Evolutionary conservation across 768 basidiomycete genomes (phyloP), one percentile per base, ranked within the genome.

Genomic region (Tylopilus balloui): DNA sequence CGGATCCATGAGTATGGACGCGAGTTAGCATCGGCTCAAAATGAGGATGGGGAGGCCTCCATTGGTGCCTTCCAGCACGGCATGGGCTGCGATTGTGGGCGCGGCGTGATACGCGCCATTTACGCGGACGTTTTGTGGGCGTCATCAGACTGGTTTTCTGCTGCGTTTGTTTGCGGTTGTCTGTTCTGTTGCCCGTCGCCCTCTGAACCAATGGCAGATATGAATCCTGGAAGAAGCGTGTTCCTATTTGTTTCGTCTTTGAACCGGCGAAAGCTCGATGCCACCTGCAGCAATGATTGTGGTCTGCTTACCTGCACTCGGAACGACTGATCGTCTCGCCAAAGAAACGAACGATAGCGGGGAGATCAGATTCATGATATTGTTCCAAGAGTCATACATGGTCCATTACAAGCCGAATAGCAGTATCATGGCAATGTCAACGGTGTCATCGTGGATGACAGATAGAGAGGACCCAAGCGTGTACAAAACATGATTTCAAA

Each of bases 351-450:
- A 48, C 7, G 25, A 36, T 1, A 11, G 21, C 14, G 14, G 29
- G 3, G 5, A 7, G 21, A n/a, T 14, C 14, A 47, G 25, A 41
- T 14, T 39, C 49, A 17, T 27, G 10, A 14, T 23, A 55, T 59
- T 48, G 20, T 45, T 31, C 20, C 19, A 21, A 9, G 13, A 43
- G 27, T 35, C 25, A 41, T 47, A 53, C 40, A 50, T 39, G 32
- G 23, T 44, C 24, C 37, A 13, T 43, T 10, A 44, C 3, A 25
- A 50, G 25, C 15, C 5, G n/a, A 46, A 43, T 13, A 29, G 29
- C 11, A 43, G 17, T 1, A 48, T 21, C 41, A 6, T 10, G 10
- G 27, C 10, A 20, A 12, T 27, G 19, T 29, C 32, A 29, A 28
- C n/a, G n/a, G 14, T 3, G 23, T 4, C 52, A 1, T 8, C 32